Evolutionary conservation across 2,329 filamentous ascomycete genomes (phyloP), one percentile per base, ranked within the genome.

Genomic region (Coniochaeta prunicola): DNA sequence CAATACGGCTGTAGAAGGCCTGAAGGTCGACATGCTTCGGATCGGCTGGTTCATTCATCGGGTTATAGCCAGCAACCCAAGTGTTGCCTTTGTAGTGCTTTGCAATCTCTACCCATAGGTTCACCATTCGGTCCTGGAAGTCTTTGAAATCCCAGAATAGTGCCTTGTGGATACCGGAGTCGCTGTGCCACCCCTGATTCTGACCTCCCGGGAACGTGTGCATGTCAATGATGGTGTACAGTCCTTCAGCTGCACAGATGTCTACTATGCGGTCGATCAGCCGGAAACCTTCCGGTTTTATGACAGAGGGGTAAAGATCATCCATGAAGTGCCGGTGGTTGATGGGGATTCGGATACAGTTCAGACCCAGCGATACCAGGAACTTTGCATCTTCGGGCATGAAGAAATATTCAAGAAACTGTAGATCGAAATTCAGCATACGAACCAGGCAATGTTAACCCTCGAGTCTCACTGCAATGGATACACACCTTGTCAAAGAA

Each of bases 331-430:
- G 77, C 0, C 77, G 74, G 65, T 84, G 81, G 65, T 85, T 85
- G 69, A 85, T 82, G 1, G 82, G 81, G 26, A 85, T 68, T 1
- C 82, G 76, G n/a, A 85, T 71, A 65, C 80, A 84, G 66, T 85
- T 85, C 24, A 85, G 69, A 0, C 80, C 80, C 2, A 81, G 69
- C 2, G 72, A 77, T 7, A 80, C 77, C 61, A 83, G 79, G 68
- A 83, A 84, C 56, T 76, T 75, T 33, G 82, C 81, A 61, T 85
- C 82, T 6, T 71, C 70, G 19, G 78, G 75, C 3, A 76, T 80
- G 69, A 84, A 85, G 73, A 83, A 84, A 15, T 56, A 56, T 13
- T 56, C 54, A 10, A 56, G 36, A 34, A 56, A 56, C 54, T 54
- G 24, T 17, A n/a, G 24, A 50, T 50, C 12, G 40, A 45, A 17